Conservation (phyloP, 192 early-diverging fungal genomes). For the Diversispora epigaea region DNA sequence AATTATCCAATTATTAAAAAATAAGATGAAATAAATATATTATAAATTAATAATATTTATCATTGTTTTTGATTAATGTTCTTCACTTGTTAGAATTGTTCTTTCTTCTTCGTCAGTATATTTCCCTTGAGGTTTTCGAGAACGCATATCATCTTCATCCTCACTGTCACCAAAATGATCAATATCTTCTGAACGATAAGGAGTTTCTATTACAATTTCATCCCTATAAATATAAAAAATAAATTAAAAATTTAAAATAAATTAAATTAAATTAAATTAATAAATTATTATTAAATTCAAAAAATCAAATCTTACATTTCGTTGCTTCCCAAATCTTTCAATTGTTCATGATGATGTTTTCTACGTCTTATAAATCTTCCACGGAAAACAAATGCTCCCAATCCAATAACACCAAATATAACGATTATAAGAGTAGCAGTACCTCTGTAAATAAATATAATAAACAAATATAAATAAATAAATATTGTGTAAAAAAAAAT, state of each 20-base stretch:
- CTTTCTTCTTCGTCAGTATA: no score
- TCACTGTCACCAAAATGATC: constrained; percentile 43
- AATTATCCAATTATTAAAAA: no score
- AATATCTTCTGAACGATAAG: constrained; percentile 35
- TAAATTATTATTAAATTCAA: no score
- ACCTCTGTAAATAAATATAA: constrained; percentile 35
- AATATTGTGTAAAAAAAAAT: not conserved
- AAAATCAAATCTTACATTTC: constrained; percentile 36
- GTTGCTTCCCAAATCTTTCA: constrained; percentile 32
- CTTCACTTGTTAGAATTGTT: no score
- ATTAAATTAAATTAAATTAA: no score
- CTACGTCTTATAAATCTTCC: constrained; percentile 30
- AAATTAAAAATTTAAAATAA: constrained; percentile 24
- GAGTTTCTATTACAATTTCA: constrained; percentile 48
- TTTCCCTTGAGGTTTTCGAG: no score
- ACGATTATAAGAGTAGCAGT: constrained; percentile 36
- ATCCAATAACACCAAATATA: constrained; percentile 31
- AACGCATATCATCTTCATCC: constrained; percentile 27
- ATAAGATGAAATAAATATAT: no score
- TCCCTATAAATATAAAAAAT: constrained; percentile 39
- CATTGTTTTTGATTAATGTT: no score
- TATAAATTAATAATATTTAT: not conserved
- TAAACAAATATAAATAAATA: not conserved
- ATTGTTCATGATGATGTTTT: constrained; percentile 27
- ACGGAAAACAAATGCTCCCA: constrained; percentile 35